Percentiles rank a stretch among this genome's conserved stretches.
Conservation (phyloP, 75 land plant genomes). For the Picea glauca region DNA sequence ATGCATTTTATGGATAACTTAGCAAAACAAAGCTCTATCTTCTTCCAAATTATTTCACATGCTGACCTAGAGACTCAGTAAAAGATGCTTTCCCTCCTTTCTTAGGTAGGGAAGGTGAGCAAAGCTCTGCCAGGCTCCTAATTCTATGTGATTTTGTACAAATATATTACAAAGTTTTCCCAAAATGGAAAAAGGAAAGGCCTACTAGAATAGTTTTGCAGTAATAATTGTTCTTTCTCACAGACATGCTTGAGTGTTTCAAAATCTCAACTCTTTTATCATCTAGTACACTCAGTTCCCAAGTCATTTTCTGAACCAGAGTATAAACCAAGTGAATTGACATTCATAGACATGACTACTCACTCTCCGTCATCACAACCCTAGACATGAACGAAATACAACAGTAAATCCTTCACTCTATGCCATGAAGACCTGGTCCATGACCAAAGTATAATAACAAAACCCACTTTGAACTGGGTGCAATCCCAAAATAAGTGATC, state of each 20-base stretch:
- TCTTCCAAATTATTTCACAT: too few species aligned
- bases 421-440: slow-evolving; percentile 1
- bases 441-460: not conserved
- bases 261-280: not conserved
- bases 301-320: not conserved
- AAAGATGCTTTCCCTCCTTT: too few species aligned
- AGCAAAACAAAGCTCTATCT: too few species aligned
- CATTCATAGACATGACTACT: not conserved
- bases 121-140: too few species aligned
- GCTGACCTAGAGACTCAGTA: too few species aligned
- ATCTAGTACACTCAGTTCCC: not conserved
- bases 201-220: slow-evolving; percentile 4
- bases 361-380: not conserved
- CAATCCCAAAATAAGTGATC: not conserved
- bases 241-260: not conserved
- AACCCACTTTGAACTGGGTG: not conserved
- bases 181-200: not conserved
- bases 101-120: too few species aligned
- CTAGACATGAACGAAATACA: not conserved
- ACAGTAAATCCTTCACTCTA: not conserved
- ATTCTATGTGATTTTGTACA: too few species aligned
- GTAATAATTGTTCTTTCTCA: not conserved
- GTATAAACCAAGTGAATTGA: not conserved
- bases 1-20: too few species aligned
- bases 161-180: too few species aligned